Base-by-base conservation (phyloP, 2,329 filamentous ascomycete species). In the Pseudocercospora cruenta region DNA sequence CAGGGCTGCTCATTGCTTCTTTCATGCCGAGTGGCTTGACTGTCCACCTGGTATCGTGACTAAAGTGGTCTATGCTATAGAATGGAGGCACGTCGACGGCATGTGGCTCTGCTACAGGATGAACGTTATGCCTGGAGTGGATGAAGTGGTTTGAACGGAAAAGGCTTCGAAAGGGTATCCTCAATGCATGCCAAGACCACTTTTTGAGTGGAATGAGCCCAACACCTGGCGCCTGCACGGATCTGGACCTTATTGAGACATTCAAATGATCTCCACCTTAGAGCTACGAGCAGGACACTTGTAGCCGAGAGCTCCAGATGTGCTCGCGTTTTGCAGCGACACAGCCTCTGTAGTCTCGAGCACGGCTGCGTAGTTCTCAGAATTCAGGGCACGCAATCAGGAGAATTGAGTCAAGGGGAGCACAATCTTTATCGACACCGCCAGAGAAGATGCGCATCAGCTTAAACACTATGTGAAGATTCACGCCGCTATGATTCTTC, bases 401-500 rank as follows among this genome's bases (percentile, higher is more conserved):
- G 19, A 54, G 49, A 54, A 1, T 28, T 54, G 49, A 55, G 14
- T 31, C 26, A 19, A 5, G 0, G 8, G 16, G 12, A 24, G 10
- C 12, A 55, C 12, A n/a, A 55, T 54, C 16, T n/a, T 10, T 6
- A 1, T 22, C 49, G 10, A 16, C 1, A 1, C 6, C 28, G 3
- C 49, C 7, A 53, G 10, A 33, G 31, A 39, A 39, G 36, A 39
- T 39, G 36, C 24, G 19, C 49, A 54, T 26, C 21, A 24, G 26
- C 19, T 39, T 16, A 12, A 49, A 36, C 3, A n/a, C n/a, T n/a
- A n/a, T n/a, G n/a, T n/a, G n/a, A n/a, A n/a, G n/a, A n/a, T n/a
- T 21, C 22, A 26, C n/a, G 26, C n/a, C n/a, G 36, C n/a, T 9
- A 67, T 71, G 69, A 71, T 69, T n/a, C 21, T 71, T 12, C 57